Evolutionary conservation across 1,139 yeast species (phyloP).

Genomic region (Wickerhamomyces sp.): DNA sequence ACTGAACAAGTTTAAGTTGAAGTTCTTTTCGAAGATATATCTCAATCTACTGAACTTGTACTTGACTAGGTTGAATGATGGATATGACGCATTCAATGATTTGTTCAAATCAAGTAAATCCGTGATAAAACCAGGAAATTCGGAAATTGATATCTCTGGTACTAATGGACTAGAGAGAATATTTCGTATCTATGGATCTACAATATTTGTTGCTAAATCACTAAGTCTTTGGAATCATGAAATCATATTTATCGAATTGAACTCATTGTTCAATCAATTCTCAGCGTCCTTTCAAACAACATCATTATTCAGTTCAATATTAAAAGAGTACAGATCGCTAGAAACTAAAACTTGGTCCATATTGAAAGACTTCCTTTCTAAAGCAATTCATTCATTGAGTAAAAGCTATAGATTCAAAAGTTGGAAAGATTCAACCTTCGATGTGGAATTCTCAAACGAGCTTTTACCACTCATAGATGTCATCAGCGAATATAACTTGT

Average conservation of each 20-base stretch:
- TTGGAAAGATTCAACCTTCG: slow-evolving; percentile 23
- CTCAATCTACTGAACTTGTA: slow-evolving; percentile 59
- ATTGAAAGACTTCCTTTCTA: slow-evolving; percentile 42
- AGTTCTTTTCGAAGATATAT: slow-evolving; percentile 68
- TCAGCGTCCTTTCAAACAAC: slow-evolving; percentile 20
- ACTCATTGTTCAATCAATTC: slow-evolving; percentile 41
- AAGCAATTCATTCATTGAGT: slow-evolving; percentile 46
- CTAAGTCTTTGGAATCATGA: slow-evolving; percentile 65
- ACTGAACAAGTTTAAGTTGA: slow-evolving; percentile 60
- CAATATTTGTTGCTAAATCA: slow-evolving; percentile 45
- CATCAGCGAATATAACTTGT: slow-evolving; percentile 7
- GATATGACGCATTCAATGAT: slow-evolving; percentile 45
- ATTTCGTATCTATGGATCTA: slow-evolving; percentile 59
- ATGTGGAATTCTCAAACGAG: slow-evolving; percentile 27
- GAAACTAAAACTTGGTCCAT: slow-evolving; percentile 35
- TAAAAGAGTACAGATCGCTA: slow-evolving; percentile 43
- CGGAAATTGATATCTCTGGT: slow-evolving; percentile 38
- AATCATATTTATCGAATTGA: slow-evolving; percentile 58
- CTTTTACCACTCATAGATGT: slow-evolving; percentile 11
- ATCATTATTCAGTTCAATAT: slow-evolving; percentile 52
- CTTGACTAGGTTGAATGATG: slow-evolving; percentile 43
- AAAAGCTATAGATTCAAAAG: slow-evolving; percentile 45
- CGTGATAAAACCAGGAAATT: slow-evolving; percentile 32
- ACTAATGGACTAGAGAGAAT: slow-evolving; percentile 48
- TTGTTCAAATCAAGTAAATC: slow-evolving; percentile 37